Base-by-base conservation (phyloP, 106 monocot genomes). In the Ottelia alismoides region DNA sequence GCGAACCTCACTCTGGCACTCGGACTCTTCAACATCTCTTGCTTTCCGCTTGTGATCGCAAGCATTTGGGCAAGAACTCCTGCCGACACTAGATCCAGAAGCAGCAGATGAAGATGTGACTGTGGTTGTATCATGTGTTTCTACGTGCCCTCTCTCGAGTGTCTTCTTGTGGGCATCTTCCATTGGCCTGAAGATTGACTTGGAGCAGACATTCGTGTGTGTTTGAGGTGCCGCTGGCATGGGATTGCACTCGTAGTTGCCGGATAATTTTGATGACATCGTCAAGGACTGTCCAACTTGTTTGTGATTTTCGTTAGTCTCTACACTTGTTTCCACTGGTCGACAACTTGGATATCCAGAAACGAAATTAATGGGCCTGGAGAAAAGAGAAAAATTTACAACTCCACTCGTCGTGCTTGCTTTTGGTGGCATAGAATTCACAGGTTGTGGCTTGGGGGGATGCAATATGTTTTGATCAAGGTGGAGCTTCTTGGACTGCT, bases 1-100 rank as follows among this genome's bases (percentile, higher is more conserved):
- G 9, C 25, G 1, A 61, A 92, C 92, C 92, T 93, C 92, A 28
- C 79, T 82, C 1, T 71, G 77, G 58, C 79, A 76, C 55, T 70
- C 79, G 19, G 74, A 72, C 28, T 80, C 92, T n/a, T 72, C 77
- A 22, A 20, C 58, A 55, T 76, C 75, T 65, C 74, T 72, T 27
- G 47, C 66, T 64, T 93, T 92, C 55, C 92, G 80, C 63, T 87
- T 93, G 20, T 52, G 47, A 44, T 53, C 62, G 26, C 54, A 63
- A n/a, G n/a, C n/a, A 61, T 40, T 72, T 30, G 63, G 61, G 2
- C 48, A 35, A 22, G 29, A 77, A 22, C 61, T 52, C 53, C 60
- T 74, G 30, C 81, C 75, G 19, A 72, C 64, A 64, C 81, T 78
- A 31, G 63, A 65, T 20, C 71, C 75, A 32, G 78, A 92, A 17